Evolutionary conservation across 495 filamentous ascomycete genomes (phyloP).

Genomic region (Jackrogersella multiformis): DNA sequence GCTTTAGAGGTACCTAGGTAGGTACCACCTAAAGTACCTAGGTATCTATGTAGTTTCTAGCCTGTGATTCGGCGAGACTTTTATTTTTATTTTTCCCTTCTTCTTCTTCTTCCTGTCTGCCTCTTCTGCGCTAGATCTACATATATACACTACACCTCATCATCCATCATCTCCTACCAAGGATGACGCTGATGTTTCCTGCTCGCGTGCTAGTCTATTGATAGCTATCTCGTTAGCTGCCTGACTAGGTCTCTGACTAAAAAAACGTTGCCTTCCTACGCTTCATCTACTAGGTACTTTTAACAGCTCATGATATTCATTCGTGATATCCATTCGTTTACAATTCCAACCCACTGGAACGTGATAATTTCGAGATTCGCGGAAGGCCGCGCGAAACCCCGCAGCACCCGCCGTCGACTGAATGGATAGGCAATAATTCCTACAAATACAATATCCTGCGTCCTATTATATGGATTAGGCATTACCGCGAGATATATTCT

Average conservation of each 20-base stretch:
- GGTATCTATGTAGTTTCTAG: too few species aligned
- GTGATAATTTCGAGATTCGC: conserved; percentile 13
- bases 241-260: conserved; percentile 1
- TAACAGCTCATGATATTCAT: background rate
- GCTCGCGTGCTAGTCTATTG: conserved; percentile 19
- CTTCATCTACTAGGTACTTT: background rate
- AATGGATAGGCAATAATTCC: background rate
- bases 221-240: conserved; percentile 5
- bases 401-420: conserved; percentile 7
- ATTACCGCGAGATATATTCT: conserved; percentile 9
- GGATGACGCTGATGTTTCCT: conserved; percentile 31
- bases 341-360: conserved; percentile 21
- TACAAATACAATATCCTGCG: background rate
- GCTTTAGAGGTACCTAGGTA: conserved; percentile 8
- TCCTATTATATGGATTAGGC: conserved; percentile 17
- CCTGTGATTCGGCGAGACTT: conserved; percentile 36
- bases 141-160: conserved; percentile 15
- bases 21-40: too few species aligned
- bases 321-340: conserved; percentile 24
- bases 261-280: background rate
- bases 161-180: conserved; percentile 30
- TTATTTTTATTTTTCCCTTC: background rate
- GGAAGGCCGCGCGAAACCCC: conserved; percentile 11
- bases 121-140: conserved; percentile 27
- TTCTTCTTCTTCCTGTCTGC: conserved; percentile 16